Conservation (phyloP, 768 basidiomycete genomes). For the Serendipita sp. region DNA sequence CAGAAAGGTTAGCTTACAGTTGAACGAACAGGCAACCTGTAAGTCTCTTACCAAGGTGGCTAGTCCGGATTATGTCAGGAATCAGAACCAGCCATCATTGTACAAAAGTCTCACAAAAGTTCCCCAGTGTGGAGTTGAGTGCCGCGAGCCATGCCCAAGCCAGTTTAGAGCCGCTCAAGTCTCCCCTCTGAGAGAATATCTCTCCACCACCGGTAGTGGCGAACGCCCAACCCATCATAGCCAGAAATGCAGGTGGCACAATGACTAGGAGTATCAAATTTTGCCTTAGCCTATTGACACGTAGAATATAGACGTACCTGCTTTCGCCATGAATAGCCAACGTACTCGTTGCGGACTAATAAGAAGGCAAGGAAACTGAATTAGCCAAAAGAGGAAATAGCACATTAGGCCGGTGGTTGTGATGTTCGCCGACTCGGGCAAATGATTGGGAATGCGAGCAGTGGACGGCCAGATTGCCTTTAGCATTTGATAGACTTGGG, state of each 20-base stretch:
- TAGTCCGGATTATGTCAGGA: conserved; percentile 15
- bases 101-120: conserved; percentile 28
- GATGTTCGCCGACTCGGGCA: conserved; percentile 41
- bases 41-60: conserved; percentile 5
- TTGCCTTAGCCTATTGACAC: conserved; percentile 19
- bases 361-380: conserved; percentile 63
- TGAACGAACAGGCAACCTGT: neutral
- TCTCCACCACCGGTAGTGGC: conserved; percentile 42
- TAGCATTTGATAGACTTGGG: conserved; percentile 31
- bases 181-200: conserved; percentile 37
- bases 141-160: conserved; percentile 71
- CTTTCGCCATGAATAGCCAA: conserved; percentile 59
- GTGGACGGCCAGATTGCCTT: conserved; percentile 73
- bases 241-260: conserved; percentile 49
- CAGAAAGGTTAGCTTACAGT: neutral
- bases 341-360: conserved; percentile 65
- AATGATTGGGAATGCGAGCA: conserved; percentile 44
- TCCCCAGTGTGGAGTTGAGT: conserved; percentile 61
- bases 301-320: conserved; percentile 19
- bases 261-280: conserved; percentile 21
- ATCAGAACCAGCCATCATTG: too few relatives aligned
- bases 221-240: conserved; percentile 69
- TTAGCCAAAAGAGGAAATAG: conserved; percentile 62
- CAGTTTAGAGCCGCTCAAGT: conserved; percentile 35
- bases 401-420: conserved; percentile 51